These are phyloP conservation scores for Ceratocystis eucalypticola DNA, from an alignment of 2,329 filamentous ascomycete species.

Conservation along the genomic window DNA sequence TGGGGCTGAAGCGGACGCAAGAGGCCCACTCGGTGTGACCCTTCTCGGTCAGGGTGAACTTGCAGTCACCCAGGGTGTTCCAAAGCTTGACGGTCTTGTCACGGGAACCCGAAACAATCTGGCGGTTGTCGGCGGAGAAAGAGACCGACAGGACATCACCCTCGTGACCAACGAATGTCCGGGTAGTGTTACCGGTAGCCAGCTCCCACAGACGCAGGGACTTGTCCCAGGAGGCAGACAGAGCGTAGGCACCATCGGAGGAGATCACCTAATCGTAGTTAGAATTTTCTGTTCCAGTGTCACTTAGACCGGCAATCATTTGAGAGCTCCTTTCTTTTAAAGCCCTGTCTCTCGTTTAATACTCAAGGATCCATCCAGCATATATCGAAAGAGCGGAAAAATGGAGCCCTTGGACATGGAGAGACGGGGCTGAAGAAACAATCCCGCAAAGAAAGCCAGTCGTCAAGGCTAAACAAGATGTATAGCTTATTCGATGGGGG, in stretches of 20 bases:
- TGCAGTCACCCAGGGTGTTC: constrained; percentile 99
- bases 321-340: not conserved
- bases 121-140: constrained; percentile 99
- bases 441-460: not conserved
- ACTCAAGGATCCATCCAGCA: not conserved
- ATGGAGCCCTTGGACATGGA: not conserved
- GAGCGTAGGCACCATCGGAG: constrained; percentile 96
- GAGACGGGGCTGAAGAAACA: constrained; percentile 5
- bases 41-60: constrained; percentile 99
- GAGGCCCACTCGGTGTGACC: constrained; percentile 99
- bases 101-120: constrained; percentile 97
- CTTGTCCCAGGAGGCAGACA: constrained; percentile 99
- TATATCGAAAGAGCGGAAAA: too few species aligned
- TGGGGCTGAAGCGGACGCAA: constrained; percentile 98
- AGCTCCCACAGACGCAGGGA: constrained; percentile 99
- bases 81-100: constrained; percentile 99
- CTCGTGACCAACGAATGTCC: constrained; percentile 97
- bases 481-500: constrained; percentile 7
- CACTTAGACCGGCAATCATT: not conserved
- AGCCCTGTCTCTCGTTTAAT: not conserved
- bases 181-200: constrained; percentile 88
- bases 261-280: constrained; percentile 66
- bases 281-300: constrained; percentile 10
- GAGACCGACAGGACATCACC: constrained; percentile 99
- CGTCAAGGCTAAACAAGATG: not conserved